phyloP scores from a whole-genome alignment of 2,329 filamentous ascomycete species.

The Hymenoscyphus scutula region DNA sequence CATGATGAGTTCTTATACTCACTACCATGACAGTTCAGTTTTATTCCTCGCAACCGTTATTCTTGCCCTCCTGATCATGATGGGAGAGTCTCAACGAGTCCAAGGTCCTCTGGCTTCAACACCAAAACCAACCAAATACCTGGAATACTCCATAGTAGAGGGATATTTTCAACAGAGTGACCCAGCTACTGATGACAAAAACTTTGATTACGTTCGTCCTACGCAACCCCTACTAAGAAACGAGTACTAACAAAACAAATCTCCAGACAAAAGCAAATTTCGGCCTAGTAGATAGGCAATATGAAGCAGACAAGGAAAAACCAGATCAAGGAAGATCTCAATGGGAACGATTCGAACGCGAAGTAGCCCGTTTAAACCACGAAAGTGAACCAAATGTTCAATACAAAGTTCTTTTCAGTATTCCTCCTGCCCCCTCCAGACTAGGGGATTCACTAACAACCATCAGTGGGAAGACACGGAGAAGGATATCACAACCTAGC shows the following conservation, averaged over 20 bases:
- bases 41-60: constrained; percentile 29
- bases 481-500: constrained; percentile 65
- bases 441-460: constrained; percentile 18
- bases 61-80: constrained; percentile 27
- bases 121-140: constrained; percentile 29
- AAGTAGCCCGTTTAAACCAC: constrained; percentile 55
- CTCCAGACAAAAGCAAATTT: constrained; percentile 58
- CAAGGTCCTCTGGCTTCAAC: neutral
- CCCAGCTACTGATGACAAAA: constrained; percentile 50
- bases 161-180: constrained; percentile 67
- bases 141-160: constrained; percentile 55
- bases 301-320: constrained; percentile 50
- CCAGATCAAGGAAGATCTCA: constrained; percentile 45
- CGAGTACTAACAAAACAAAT: constrained; percentile 4
- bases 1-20: neutral
- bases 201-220: constrained; percentile 61
- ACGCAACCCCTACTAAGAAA: too few species aligned
- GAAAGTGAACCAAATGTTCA: constrained; percentile 43
- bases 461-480: constrained; percentile 61
- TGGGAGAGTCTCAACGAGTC: constrained; percentile 22
- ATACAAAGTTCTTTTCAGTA: constrained; percentile 63
- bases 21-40: constrained; percentile 21
- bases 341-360: constrained; percentile 63
- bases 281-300: constrained; percentile 61
- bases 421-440: neutral